These are phyloP conservation scores for Microcos paniculata DNA, from an alignment of 345 rosid genomes.

Conservation along the genomic window DNA sequence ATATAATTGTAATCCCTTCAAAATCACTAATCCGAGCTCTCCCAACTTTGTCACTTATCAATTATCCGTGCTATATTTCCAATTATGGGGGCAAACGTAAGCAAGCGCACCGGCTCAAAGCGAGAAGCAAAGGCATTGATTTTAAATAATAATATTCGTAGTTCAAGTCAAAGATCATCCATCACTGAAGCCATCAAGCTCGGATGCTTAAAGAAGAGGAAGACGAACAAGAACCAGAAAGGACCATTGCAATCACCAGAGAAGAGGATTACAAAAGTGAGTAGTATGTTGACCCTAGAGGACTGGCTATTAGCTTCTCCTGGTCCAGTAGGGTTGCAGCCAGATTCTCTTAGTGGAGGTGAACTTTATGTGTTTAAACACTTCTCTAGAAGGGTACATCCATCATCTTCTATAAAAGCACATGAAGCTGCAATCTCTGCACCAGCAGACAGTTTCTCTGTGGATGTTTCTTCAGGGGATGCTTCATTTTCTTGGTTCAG, in stretches of 20 bases:
- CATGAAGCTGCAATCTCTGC: background rate
- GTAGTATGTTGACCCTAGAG: conserved; percentile 29
- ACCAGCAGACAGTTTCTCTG: conserved; percentile 1
- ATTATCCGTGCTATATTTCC: too few species aligned
- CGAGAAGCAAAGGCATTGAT: background rate
- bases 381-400: conserved; percentile 21
- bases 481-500: conserved; percentile 3
- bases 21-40: background rate
- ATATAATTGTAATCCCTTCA: background rate
- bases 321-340: conserved; percentile 10
- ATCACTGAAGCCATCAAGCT: conserved; percentile 23
- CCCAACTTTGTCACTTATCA: background rate
- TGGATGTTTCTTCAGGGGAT: conserved; percentile 8
- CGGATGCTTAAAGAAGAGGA: conserved; percentile 21
- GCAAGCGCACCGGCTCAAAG: conserved; percentile 13
- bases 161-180: conserved; percentile 2
- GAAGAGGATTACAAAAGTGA: background rate
- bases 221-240: conserved; percentile 12
- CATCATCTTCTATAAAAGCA: conserved; percentile 7
- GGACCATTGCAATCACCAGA: background rate
- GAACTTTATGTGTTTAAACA: conserved; percentile 27
- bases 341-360: conserved; percentile 20
- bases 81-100: conserved; percentile 30
- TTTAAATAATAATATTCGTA: background rate
- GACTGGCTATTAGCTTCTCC: conserved; percentile 41